Conservation (phyloP, 306 rosid species). For the Ceratonia siliqua region DNA sequence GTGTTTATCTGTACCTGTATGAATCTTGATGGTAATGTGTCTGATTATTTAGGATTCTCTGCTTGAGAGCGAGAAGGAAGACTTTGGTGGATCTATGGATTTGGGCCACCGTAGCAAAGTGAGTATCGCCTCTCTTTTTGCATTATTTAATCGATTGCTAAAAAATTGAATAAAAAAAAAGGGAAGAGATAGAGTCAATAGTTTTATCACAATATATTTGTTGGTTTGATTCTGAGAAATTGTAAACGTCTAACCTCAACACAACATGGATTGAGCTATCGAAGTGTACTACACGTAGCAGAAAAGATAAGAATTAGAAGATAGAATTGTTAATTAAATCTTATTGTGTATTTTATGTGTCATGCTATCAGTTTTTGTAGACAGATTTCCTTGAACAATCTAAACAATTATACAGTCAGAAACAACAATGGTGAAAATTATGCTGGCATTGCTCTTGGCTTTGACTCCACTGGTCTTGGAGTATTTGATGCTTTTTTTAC, state of each 20-base stretch:
- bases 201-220: not conserved
- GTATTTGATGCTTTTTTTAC: constrained; percentile 86
- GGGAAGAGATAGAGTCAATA: not conserved
- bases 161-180: not conserved
- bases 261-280: not conserved
- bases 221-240: not conserved
- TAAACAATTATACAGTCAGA: constrained; percentile 40
- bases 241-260: not conserved
- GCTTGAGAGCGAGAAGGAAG: constrained; percentile 43
- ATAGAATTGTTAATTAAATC: not conserved
- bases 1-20: not conserved
- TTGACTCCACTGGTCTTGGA: constrained; percentile 82
- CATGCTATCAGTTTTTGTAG: constrained; percentile 14
- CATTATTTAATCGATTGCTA: constrained; percentile 15
- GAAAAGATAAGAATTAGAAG: not conserved
- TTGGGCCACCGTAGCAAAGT: constrained; percentile 94
- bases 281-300: not conserved
- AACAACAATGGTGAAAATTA: constrained; percentile 36
- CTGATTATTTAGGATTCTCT: constrained; percentile 52
- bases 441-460: constrained; percentile 42
- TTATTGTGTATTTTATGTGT: not conserved
- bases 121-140: not conserved
- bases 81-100: constrained; percentile 57
- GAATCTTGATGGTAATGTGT: constrained; percentile 19
- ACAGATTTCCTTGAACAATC: constrained; percentile 53